A percentile compares a stretch with the other conserved stretches of the same genome.
Conservation (phyloP, 23 red algal species). For the Gracilaria caudata region DNA sequence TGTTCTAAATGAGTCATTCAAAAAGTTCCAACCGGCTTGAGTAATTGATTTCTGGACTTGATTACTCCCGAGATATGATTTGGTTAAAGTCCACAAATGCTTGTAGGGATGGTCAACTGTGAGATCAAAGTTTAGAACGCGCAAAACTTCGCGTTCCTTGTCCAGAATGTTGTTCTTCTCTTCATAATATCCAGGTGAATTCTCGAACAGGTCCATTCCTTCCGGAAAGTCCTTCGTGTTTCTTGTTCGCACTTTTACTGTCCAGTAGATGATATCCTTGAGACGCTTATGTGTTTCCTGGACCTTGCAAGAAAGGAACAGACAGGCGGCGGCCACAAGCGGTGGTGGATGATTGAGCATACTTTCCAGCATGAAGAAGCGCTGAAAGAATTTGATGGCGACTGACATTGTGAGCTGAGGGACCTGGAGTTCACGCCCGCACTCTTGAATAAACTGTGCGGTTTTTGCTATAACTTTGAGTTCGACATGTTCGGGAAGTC, state of each 20-base stretch:
- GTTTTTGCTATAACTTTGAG: slow-evolving; percentile 65
- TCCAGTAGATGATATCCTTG: slow-evolving; percentile 89
- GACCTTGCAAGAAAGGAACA: slow-evolving; percentile 95
- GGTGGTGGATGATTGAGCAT: slow-evolving; percentile 73
- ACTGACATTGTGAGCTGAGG: slow-evolving; percentile 83
- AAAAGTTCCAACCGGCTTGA: slow-evolving; percentile 87
- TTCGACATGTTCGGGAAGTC: slow-evolving; percentile 65
- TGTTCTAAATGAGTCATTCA: slow-evolving; percentile 83
- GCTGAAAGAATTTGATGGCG: slow-evolving; percentile 80
- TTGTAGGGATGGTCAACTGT: slow-evolving; percentile 84
- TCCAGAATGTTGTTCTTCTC: slow-evolving; percentile 82
- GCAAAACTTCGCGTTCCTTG: slow-evolving; percentile 80
- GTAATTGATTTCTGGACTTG: slow-evolving; percentile 67
- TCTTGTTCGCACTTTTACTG: slow-evolving; percentile 84
- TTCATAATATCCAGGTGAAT: slow-evolving; percentile 72
- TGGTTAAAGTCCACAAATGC: slow-evolving; percentile 73
- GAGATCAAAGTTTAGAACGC: slow-evolving; percentile 93
- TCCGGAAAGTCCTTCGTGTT: slow-evolving; percentile 84
- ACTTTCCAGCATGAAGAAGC: slow-evolving; percentile 89
- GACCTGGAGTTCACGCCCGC: slow-evolving; percentile 49
- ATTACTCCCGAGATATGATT: slow-evolving; percentile 58
- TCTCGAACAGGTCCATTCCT: slow-evolving; percentile 79
- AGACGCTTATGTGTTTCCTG: slow-evolving; percentile 87
- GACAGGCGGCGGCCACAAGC: slow-evolving; percentile 81
- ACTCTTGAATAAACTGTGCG: slow-evolving; percentile 77